Evolutionary conservation across 2,329 filamentous ascomycete species (phyloP).

Genomic region (Elsinoe perseae): DNA sequence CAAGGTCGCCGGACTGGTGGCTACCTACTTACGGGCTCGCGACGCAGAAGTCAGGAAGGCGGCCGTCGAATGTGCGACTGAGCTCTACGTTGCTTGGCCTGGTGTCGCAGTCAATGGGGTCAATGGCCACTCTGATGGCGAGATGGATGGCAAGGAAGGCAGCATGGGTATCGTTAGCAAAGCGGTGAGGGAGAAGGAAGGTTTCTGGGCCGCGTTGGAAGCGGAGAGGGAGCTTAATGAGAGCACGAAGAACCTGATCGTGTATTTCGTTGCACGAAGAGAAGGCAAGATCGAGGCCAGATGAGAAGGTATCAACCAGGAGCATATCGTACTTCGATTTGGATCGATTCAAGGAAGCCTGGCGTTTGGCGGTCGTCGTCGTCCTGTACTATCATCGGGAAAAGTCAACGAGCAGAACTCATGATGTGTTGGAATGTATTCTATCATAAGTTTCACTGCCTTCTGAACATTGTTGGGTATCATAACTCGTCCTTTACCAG

Average conservation of each 20-base stretch:
- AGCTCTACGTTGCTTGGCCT: constrained; percentile 53
- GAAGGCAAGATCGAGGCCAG: constrained; percentile 43
- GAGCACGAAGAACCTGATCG: constrained; percentile 67
- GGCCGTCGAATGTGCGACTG: constrained; percentile 70
- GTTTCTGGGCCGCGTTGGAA: constrained; percentile 62
- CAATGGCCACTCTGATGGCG: constrained; percentile 28
- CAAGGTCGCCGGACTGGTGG: constrained; percentile 22
- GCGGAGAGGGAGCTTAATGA: constrained; percentile 48
- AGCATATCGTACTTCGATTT: not conserved
- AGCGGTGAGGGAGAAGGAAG: constrained; percentile 27
- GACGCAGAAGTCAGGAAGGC: constrained; percentile 48
- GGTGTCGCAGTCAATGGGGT: constrained; percentile 33
- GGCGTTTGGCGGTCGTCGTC: not conserved
- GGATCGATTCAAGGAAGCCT: not conserved
- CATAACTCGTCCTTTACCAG: not conserved
- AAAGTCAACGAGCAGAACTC: not conserved
- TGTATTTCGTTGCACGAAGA: constrained; percentile 66
- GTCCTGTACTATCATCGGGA: not conserved
- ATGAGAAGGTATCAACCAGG: not conserved
- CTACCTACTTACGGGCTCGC: constrained; percentile 23
- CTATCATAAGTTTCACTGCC: not conserved
- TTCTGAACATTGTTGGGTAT: not conserved
- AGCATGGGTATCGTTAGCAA: constrained; percentile 6
- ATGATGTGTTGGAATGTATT: constrained; percentile 5
- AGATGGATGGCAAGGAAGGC: constrained; percentile 28